A percentile compares a stretch with the other conserved stretches of the same genome.
phyloP scores from a whole-genome alignment of 169 alveolate genomes.

The Eimeria sp. region DNA sequence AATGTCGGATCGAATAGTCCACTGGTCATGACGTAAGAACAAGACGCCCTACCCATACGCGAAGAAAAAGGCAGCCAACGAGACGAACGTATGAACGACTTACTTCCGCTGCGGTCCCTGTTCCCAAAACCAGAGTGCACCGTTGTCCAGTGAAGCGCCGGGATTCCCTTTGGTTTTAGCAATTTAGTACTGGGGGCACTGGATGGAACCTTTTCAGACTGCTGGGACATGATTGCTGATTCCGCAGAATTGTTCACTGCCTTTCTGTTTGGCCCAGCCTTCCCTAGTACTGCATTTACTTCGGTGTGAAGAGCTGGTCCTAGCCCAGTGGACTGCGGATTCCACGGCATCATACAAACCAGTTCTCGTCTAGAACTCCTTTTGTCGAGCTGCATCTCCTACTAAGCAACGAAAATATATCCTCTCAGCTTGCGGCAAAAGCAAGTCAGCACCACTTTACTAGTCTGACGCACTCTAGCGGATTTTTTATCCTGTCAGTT shows the following conservation, averaged over 20 bases:
- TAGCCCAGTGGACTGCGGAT: neutral
- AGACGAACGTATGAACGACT: neutral
- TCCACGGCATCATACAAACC: neutral
- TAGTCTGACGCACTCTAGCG: neutral
- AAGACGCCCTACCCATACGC: neutral
- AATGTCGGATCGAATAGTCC: constrained; percentile 48
- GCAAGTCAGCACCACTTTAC: neutral
- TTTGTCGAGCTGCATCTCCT: neutral
- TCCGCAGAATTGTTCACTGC: neutral
- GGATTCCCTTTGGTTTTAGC: constrained; percentile 40
- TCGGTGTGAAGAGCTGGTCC: too few relatives aligned
- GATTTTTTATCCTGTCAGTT: neutral
- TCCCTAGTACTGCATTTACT: neutral
- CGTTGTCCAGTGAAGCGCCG: constrained; percentile 62
- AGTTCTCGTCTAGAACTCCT: neutral
- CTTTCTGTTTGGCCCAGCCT: neutral
- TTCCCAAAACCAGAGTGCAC: constrained; percentile 50
- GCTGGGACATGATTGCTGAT: neutral
- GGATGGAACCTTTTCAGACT: neutral
- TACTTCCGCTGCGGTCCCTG: constrained; percentile 20
- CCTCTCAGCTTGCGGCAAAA: neutral
- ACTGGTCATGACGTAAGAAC: neutral
- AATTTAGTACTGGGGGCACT: neutral
- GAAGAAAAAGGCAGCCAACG: neutral
- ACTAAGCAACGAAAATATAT: neutral